A percentile compares a stretch with the other conserved stretches of the same genome.
Conservation (phyloP, 805 yeast genomes). For the Metschnikowia vanudenii region DNA sequence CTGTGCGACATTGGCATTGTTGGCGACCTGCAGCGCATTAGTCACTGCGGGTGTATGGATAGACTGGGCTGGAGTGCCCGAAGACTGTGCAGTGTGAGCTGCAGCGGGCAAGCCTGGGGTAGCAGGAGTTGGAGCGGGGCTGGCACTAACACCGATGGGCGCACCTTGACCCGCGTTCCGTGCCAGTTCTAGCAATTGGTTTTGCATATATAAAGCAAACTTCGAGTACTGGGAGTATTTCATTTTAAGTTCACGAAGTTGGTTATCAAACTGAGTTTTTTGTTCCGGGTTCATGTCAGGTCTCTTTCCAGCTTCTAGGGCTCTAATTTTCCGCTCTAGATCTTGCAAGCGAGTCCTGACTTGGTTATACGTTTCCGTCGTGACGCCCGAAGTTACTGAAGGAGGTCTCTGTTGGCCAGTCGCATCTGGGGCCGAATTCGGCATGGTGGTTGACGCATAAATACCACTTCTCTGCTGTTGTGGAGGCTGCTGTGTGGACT, state of each 20-base stretch:
- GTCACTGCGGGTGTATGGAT: constrained; percentile 22
- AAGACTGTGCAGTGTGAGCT: constrained; percentile 3
- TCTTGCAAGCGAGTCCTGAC: constrained; percentile 48
- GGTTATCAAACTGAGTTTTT: constrained; percentile 43
- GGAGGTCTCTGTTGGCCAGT: constrained; percentile 6
- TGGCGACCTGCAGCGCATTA: constrained; percentile 22
- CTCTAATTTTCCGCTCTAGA: constrained; percentile 48
- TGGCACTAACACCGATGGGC: constrained; percentile 9
- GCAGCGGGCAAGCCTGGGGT: constrained; percentile 4
- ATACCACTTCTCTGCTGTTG: constrained; percentile 7
- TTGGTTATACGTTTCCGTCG: constrained; percentile 41
- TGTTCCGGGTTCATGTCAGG: constrained; percentile 47
- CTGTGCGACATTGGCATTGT: constrained; percentile 15
- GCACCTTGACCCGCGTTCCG: constrained; percentile 8
- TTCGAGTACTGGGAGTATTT: constrained; percentile 51
- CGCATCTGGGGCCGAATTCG: constrained; percentile 2
- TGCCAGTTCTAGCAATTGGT: constrained; percentile 38
- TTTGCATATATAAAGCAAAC: constrained; percentile 47
- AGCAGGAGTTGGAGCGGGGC: constrained; percentile 9
- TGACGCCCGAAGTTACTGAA: constrained; percentile 15
- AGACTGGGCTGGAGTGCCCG: constrained; percentile 11
- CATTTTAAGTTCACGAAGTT: constrained; percentile 47
- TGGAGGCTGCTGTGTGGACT: no score
- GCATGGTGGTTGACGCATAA: constrained; percentile 7
- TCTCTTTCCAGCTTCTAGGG: constrained; percentile 48